A percentile compares a stretch with the other conserved stretches of the same genome.
These are phyloP conservation scores for Sonneratia caseolaris DNA, from an alignment of 345 rosid species.

Conservation along the genomic window DNA sequence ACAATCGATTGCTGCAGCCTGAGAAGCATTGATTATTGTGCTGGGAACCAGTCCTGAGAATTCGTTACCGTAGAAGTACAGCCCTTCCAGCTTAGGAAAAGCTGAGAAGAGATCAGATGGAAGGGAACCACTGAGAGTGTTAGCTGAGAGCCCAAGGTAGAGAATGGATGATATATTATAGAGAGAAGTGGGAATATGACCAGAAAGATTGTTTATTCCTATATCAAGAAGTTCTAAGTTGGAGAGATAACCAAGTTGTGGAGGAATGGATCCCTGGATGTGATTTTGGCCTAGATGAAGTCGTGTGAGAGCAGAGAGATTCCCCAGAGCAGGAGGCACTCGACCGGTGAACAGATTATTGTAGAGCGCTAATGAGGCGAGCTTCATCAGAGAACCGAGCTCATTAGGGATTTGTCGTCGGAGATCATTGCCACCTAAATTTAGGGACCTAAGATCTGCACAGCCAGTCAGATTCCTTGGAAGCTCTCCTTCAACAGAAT, in stretches of 20 bases:
- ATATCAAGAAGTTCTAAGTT: constrained; percentile 9
- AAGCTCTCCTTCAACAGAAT: constrained; percentile 6
- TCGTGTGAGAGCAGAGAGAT: constrained; percentile 2
- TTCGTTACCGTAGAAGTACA: not conserved
- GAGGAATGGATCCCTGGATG: constrained; percentile 13
- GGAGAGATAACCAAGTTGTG: constrained; percentile 15
- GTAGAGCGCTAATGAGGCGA: not conserved
- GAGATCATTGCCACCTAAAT: not conserved
- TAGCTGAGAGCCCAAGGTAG: constrained; percentile 8
- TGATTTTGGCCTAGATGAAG: constrained; percentile 4
- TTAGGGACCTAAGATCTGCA: not conserved
- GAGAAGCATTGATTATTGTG: constrained; percentile 10
- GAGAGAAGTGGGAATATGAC: constrained; percentile 19
- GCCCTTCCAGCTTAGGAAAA: not conserved
- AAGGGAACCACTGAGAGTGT: constrained; percentile 15
- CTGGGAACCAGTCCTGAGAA: not conserved
- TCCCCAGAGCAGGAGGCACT: constrained; percentile 12
- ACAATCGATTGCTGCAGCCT: not conserved
- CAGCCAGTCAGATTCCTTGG: constrained; percentile 9
- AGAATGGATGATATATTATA: constrained; percentile 23
- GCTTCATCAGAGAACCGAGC: constrained; percentile 6
- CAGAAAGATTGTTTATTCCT: constrained; percentile 15
- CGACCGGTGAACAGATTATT: constrained; percentile 8
- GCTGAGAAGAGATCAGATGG: constrained; percentile 15
- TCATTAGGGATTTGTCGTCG: constrained; percentile 8